Evolutionary conservation across 768 basidiomycete genomes (phyloP).

Genomic region (Tricholoma furcatifolium): DNA sequence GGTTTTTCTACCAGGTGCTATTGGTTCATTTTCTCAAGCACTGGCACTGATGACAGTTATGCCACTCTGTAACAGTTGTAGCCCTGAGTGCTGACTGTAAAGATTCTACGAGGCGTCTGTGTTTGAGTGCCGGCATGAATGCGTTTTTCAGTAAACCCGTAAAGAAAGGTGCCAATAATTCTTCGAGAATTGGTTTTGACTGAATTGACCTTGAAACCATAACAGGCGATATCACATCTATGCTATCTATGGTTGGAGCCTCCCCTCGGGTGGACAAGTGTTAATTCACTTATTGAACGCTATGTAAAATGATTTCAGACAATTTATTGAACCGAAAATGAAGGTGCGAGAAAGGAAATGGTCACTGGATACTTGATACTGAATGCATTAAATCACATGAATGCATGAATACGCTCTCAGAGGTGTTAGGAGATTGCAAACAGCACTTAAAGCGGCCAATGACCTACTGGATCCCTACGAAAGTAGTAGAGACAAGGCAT

Average conservation of each 20-base stretch:
- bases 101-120: constrained; percentile 72
- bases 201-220: not conserved
- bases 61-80: constrained; percentile 49
- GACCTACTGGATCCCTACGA: too few species aligned
- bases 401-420: too few species aligned
- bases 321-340: too few species aligned
- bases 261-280: too few species aligned
- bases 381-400: too few species aligned
- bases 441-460: too few species aligned
- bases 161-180: constrained; percentile 41
- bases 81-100: constrained; percentile 77
- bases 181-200: not conserved
- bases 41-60: not conserved
- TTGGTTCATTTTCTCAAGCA: not conserved
- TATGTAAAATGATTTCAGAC: too few species aligned
- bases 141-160: constrained; percentile 74
- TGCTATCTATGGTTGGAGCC: not conserved
- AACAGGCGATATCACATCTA: not conserved
- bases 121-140: constrained; percentile 80
- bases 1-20: constrained; percentile 51
- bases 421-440: too few species aligned
- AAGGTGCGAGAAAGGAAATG: too few species aligned
- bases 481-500: too few species aligned
- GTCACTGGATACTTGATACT: too few species aligned
- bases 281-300: too few species aligned